Evolutionary conservation across 768 basidiomycete genomes (phyloP).

Genomic region (Suillus americanus): DNA sequence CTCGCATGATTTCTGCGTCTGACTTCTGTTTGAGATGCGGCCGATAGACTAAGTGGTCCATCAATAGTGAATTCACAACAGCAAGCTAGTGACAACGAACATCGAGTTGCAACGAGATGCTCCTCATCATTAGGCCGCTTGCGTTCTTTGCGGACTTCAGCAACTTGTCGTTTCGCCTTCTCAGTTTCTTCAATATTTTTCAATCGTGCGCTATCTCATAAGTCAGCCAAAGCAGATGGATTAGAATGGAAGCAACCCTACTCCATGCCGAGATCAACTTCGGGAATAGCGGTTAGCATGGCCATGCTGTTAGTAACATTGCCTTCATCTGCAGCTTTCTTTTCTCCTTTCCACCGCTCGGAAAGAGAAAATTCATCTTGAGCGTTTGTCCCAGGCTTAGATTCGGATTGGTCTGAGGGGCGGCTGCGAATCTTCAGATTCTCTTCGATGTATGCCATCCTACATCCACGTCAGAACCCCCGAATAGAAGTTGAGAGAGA

Average conservation of each 20-base stretch:
- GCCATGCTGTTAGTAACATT: slow-evolving; percentile 90
- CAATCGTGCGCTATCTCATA: slow-evolving; percentile 65
- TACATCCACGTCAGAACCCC: slow-evolving; percentile 27
- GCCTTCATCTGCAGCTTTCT: slow-evolving; percentile 73
- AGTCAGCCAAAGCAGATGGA: neutral
- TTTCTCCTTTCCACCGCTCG: slow-evolving; percentile 62
- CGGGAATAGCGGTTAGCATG: slow-evolving; percentile 98
- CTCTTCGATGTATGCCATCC: slow-evolving; percentile 98
- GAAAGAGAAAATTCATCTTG: slow-evolving; percentile 77
- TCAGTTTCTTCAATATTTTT: slow-evolving; percentile 98
- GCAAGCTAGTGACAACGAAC: slow-evolving; percentile 45
- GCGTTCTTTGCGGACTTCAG: slow-evolving; percentile 65
- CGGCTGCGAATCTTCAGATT: slow-evolving; percentile 78
- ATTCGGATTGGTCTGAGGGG: slow-evolving; percentile 47
- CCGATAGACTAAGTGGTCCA: slow-evolving; percentile 65
- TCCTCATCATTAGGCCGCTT: slow-evolving; percentile 68
- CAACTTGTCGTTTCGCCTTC: slow-evolving; percentile 87
- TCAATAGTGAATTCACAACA: neutral
- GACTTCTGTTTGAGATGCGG: slow-evolving; percentile 82
- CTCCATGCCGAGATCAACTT: slow-evolving; percentile 99
- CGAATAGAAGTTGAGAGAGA: neutral
- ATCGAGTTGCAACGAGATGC: slow-evolving; percentile 84
- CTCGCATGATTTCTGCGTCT: slow-evolving; percentile 83
- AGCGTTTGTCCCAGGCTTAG: slow-evolving; percentile 57
- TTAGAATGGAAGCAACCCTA: slow-evolving; percentile 43